Percentiles rank a stretch among this genome's conserved stretches.
Conservation (phyloP, 495 filamentous ascomycete species). For the Clavariopsis aquatica region DNA sequence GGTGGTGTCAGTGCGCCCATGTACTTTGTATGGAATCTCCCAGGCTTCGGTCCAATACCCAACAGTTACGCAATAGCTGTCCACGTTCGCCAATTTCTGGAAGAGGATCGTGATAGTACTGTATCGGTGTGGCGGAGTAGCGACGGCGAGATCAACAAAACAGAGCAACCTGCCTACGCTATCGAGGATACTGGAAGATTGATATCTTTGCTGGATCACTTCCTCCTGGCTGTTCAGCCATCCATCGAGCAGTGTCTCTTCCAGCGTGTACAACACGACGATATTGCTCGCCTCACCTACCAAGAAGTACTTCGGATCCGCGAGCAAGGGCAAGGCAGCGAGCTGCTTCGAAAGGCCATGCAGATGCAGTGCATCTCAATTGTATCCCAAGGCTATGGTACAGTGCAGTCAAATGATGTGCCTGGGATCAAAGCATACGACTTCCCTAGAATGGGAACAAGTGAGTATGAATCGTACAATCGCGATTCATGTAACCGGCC, state of each 20-base stretch:
- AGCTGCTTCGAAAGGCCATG: conserved; percentile 28
- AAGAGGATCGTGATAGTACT: conserved; percentile 13
- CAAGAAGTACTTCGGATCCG: conserved; percentile 26
- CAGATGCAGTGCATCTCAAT: conserved; percentile 29
- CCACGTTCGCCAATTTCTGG: conserved; percentile 18
- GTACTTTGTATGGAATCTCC: conserved; percentile 29
- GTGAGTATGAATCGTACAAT: conserved; percentile 36
- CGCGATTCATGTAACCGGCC: conserved; percentile 27
- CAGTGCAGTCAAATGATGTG: conserved; percentile 21
- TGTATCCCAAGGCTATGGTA: conserved; percentile 38
- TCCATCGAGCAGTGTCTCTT: conserved; percentile 26
- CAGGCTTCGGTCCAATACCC: conserved; percentile 24
- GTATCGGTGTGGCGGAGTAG: conserved; percentile 22
- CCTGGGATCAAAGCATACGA: conserved; percentile 26
- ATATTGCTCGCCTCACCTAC: conserved; percentile 26
- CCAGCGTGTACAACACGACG: conserved; percentile 13
- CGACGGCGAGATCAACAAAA: conserved; percentile 11
- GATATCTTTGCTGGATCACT: conserved; percentile 2
- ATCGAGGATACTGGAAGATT: conserved; percentile 27
- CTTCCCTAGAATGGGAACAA: conserved; percentile 23
- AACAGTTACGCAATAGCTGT: conserved; percentile 2
- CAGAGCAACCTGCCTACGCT: conserved; percentile 32
- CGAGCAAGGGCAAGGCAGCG: neutral
- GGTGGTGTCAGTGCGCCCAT: neutral
- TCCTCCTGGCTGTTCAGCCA: conserved; percentile 8